Evolutionary conservation across 1,139 yeast genomes (phyloP), one percentile per base, ranked within the genome.

Genomic region (Yamadazyma diospyri): DNA sequence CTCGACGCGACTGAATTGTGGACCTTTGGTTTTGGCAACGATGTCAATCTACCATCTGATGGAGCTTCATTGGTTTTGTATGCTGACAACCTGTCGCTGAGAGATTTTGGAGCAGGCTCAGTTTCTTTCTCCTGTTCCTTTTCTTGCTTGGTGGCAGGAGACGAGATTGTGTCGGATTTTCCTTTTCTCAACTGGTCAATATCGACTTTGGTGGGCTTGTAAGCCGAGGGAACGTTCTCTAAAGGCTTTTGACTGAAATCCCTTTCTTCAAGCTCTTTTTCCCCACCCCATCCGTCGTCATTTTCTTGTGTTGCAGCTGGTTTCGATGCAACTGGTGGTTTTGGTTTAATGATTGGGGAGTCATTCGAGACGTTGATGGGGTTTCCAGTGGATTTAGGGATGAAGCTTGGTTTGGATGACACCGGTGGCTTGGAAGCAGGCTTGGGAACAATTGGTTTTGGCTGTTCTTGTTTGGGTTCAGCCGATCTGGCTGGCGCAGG

Each of bases 241-340:
- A 83, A 62, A 20, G 92, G 92, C 33, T 75, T 65, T 45, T 76
- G 57, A 6, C 65, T 52, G 44, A 83, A 78, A 50, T 83, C 92
- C 50, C 92, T 73, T 46, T 78, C 89, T 53, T 79, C 72, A 31
- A 81, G 68, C 51, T 80, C 94, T 37, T 69, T 66, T 47, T 71
- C 76, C 29, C 65, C 73, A 25, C 68, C 72, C 89, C 92, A 83
- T 31, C 72, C 86, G 44, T 78, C 83, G 40, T 75, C 80, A 15
- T 42, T 34, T 40, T 37, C 30, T 32, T 30, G 19, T 14, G 13
- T 12, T 7, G 27, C 13, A 9, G 12, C 27, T 54, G 61, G 60
- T n/a, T 68, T 68, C 6, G 67, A 53, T 2, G 68, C 50, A 22
- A 48, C 53, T 2, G 68, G 61, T 34, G 53, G 61, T 2, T 63